Evolutionary conservation across 139 green algal genomes (phyloP).

Genomic region (Microglena sp.): DNA sequence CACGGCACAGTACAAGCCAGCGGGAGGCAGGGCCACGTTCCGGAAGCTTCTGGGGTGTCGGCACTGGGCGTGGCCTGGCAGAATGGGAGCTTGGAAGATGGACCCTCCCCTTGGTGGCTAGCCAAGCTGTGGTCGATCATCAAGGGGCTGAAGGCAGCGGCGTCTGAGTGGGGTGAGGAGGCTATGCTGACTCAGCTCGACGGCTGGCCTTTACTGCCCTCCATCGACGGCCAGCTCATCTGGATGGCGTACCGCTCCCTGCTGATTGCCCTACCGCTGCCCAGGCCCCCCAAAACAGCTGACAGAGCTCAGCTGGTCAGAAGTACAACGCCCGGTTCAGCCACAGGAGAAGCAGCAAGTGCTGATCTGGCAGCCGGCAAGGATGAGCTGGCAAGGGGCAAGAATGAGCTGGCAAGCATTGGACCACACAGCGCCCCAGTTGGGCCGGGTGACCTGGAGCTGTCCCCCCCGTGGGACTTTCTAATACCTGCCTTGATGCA

Average conservation of each 20-base stretch:
- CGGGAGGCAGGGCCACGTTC: too few species aligned
- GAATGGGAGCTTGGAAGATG: not conserved
- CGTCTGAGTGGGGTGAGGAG: conserved; percentile 13
- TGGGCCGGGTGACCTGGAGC: not conserved
- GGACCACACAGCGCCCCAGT: too few species aligned
- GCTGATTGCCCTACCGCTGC: not conserved
- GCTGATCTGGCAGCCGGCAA: too few species aligned
- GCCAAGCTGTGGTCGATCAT: conserved; percentile 19
- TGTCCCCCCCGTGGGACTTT: conserved; percentile 23
- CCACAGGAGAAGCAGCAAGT: too few species aligned
- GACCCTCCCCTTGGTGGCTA: conserved; percentile 22
- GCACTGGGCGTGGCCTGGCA: too few species aligned
- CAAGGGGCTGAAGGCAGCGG: conserved; percentile 11
- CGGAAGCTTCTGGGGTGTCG: too few species aligned
- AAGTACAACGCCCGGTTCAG: too few species aligned
- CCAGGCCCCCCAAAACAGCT: too few species aligned
- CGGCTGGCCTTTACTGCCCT: conserved; percentile 19
- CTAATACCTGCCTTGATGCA: conserved; percentile 22
- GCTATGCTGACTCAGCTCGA: conserved; percentile 6
- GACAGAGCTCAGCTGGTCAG: too few species aligned
- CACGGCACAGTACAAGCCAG: too few species aligned
- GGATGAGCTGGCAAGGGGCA: too few species aligned
- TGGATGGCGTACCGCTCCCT: conserved; percentile 14
- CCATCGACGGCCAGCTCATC: conserved; percentile 8
- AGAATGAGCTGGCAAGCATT: too few species aligned